Evolutionary conservation across 2,329 filamentous ascomycete genomes (phyloP).

Genomic region (Cyphellophora attinorum): DNA sequence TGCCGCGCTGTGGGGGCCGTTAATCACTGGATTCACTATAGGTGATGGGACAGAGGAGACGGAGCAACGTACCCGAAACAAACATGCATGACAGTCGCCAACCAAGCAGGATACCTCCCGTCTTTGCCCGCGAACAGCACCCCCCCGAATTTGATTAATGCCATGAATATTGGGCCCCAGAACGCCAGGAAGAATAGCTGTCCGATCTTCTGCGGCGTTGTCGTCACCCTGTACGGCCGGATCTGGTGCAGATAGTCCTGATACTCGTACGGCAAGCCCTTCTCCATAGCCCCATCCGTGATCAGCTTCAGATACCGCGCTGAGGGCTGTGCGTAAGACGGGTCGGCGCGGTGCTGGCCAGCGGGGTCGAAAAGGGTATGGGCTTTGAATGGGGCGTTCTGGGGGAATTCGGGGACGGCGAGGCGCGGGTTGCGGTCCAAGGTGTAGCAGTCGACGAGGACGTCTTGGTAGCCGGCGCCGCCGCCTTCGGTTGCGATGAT

Average conservation of each 20-base stretch:
- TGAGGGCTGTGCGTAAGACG: slow-evolving; percentile 68
- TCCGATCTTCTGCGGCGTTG: slow-evolving; percentile 56
- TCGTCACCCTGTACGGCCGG: slow-evolving; percentile 62
- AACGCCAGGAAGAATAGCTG: slow-evolving; percentile 49
- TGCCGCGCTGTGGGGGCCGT: slow-evolving; percentile 48
- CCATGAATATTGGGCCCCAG: slow-evolving; percentile 49
- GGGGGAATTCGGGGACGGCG: slow-evolving; percentile 31
- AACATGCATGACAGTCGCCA: too few species aligned
- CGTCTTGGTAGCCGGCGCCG: slow-evolving; percentile 73
- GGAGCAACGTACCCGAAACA: slow-evolving; percentile 39
- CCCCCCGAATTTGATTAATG: slow-evolving; percentile 37
- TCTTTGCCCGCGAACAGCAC: slow-evolving; percentile 51
- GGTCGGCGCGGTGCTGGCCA: slow-evolving; percentile 45
- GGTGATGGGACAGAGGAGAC: too few species aligned
- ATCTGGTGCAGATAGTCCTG: slow-evolving; percentile 61
- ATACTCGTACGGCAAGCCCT: slow-evolving; percentile 70
- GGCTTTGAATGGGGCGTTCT: slow-evolving; percentile 63
- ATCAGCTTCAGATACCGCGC: slow-evolving; percentile 75
- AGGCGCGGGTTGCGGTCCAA: slow-evolving; percentile 47
- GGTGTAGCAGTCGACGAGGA: slow-evolving; percentile 67
- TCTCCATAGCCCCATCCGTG: slow-evolving; percentile 66
- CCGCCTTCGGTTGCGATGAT: slow-evolving; percentile 90
- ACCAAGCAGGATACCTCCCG: slow-evolving; percentile 61
- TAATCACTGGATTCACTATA: too few species aligned
- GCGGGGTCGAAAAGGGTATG: slow-evolving; percentile 71